Evolutionary conservation across 352 stramenopile species (phyloP), one percentile per base, ranked within the genome.

Genomic region (Aphanomyces cochlioides): DNA sequence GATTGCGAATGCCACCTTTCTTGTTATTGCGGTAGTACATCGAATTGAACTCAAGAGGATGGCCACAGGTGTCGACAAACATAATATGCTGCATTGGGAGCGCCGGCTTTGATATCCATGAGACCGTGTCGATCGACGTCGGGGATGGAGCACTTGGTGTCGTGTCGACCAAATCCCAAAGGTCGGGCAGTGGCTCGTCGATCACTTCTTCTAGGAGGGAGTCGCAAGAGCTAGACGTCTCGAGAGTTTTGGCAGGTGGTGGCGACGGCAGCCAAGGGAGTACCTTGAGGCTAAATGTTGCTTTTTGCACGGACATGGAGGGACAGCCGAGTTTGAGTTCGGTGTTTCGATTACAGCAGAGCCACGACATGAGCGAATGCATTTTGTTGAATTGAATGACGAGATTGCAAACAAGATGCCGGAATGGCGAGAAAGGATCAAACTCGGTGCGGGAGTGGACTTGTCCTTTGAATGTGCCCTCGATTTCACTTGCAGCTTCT

Each of bases 21-120:
- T 70, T 70, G 64, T 70, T 70, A 41, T 70, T 70, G 54, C 64
- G 64, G 38, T 60, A 70, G 64, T 70, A 70, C 17, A 70, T 28
- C 54, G 64, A 15, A 21, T 70, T 70, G 40, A 70, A 70, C 19
- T 34, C 47, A 8, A 63, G 40, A 8, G 64, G 47, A 6, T 39
- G 10, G 17, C 64, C 64, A 21, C 56, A 34, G 15, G n/a, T 50
- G 40, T 70, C 64, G n/a, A 70, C 39, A 19, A 70, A 70, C 19
- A 17, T 47, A 10, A 50, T 50, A 7, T 45, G 7, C 3, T 37
- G 21, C 3, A 70, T 17, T 13, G 38, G 7, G 12, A 10, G 17
- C n/a, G 37, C 12, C 8, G 19, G 17, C 6, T 61, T 13, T 41
- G 54, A 12, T 13, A 41, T 37, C 8, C 19, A 61, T 10, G 54